Evolutionary conservation across 1,284 basidiomycete species (phyloP), one percentile per base, ranked within the genome.

Genomic region (Austroboletus niveus): DNA sequence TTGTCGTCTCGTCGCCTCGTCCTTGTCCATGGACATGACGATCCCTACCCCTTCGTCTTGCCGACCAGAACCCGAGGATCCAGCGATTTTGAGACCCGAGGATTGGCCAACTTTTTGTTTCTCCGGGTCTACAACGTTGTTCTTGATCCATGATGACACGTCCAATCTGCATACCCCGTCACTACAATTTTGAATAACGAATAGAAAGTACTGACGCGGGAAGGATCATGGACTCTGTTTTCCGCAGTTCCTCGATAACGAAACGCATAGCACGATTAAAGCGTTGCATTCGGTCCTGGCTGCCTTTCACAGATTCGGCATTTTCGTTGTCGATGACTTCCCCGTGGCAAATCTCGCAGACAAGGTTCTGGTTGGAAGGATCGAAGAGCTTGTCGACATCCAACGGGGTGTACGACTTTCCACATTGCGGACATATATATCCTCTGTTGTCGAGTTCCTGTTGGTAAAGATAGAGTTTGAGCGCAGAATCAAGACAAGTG

Each of bases 391-490:
- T 86, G 63, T 91, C 86, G 34, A 89, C 89, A 58, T 98, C 94
- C 8, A 99, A 78, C 0, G 92, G 85, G 2, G 89, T 84, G 70
- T 92, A 99, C 0, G 84, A 84, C 63, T 87, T 86, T 57, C 82
- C 82, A 74, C 96, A 99, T 56, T 86, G 82, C 1, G 94, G 89
- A 69, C 96, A 99, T 46, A 97, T 84, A 69, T 96, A 99, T 11
- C 96, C 97, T 69, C 96, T 92, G 67, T 94, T 92, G 59, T 96
- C 93, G 51, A 97, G 84, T 74, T 96, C 92, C 92, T 95, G 63
- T 47, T 53, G 51, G 54, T 15, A 53, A 44, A 48, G 27, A 34
- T 34, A 8, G 10, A 8, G 30, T 53, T 30, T 53, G 48, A 54
- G 24, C 49, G 38, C 14, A 27, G 20, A 55, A n/a, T 35, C 30